phyloP scores from a whole-genome alignment of 192 early-diverging fungal genomes.

The Gamsiella multidivaricata region DNA sequence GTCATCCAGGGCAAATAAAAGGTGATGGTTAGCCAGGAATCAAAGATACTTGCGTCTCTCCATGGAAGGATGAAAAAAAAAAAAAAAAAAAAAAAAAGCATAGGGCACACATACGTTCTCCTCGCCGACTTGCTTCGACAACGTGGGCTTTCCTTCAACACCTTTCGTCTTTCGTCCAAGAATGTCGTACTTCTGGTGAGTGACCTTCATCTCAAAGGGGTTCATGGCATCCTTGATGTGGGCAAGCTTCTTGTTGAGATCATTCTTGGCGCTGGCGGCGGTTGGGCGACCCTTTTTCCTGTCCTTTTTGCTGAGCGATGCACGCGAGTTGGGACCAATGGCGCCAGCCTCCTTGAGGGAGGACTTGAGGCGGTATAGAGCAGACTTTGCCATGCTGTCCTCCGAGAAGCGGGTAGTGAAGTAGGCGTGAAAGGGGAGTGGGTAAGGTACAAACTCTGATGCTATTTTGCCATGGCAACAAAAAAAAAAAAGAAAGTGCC shows the following conservation, averaged over 20 bases:
- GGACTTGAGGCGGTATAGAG: slow-evolving; percentile 84
- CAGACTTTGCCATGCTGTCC: slow-evolving; percentile 65
- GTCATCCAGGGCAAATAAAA: neutral
- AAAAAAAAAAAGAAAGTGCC: slow-evolving; percentile 17
- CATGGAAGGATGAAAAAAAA: neutral
- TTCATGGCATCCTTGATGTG: slow-evolving; percentile 68
- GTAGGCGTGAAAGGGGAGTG: neutral
- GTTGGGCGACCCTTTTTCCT: slow-evolving; percentile 62
- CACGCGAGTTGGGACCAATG: slow-evolving; percentile 74
- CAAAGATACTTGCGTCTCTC: neutral
- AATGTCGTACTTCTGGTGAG: slow-evolving; percentile 84
- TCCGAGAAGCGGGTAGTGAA: neutral
- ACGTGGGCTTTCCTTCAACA: slow-evolving; percentile 79
- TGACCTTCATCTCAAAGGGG: slow-evolving; percentile 92
- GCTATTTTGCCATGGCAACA: too few relatives aligned
- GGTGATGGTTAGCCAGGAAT: too few relatives aligned
- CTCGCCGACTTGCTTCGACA: slow-evolving; percentile 83
- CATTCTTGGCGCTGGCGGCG: slow-evolving; percentile 65
- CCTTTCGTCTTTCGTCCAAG: slow-evolving; percentile 88
- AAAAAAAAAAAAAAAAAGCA: neutral
- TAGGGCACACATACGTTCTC: slow-evolving; percentile 67
- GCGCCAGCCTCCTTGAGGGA: slow-evolving; percentile 83
- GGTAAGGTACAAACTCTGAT: neutral
- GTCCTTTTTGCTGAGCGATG: slow-evolving; percentile 73
- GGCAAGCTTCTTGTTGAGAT: slow-evolving; percentile 57